These are phyloP conservation scores for Astragalus membranaceus DNA, from an alignment of 306 rosid species.

Conservation along the genomic window DNA sequence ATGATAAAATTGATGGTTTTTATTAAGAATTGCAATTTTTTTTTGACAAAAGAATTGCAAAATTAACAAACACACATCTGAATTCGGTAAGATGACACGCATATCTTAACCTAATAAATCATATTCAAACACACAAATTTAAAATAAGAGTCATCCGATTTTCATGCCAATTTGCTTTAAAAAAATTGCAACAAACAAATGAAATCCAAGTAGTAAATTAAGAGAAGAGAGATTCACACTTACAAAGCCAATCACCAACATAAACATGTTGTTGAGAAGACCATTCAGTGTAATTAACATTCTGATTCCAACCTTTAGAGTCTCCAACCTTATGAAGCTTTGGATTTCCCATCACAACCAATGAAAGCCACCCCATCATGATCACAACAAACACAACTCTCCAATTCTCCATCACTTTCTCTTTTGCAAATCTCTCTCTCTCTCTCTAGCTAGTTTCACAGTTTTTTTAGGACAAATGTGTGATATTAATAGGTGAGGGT, in stretches of 20 bases:
- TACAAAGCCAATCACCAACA: constrained; percentile 84
- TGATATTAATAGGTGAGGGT: neutral
- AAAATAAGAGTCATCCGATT: neutral
- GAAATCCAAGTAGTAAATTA: neutral
- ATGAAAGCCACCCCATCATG: neutral
- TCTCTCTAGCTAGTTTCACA: neutral
- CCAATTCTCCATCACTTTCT: neutral
- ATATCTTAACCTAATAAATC: too few species aligned
- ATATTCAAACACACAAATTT: neutral
- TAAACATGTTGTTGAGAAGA: constrained; percentile 31
- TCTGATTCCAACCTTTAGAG: constrained; percentile 40
- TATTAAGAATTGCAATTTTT: too few species aligned
- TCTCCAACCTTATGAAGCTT: constrained; percentile 63
- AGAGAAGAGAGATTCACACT: neutral
- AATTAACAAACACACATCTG: too few species aligned
- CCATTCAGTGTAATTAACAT: constrained; percentile 66
- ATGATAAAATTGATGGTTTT: too few species aligned
- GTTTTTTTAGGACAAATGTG: neutral
- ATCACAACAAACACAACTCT: neutral
- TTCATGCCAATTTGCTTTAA: too few species aligned
- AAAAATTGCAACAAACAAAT: too few species aligned
- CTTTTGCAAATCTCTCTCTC: neutral
- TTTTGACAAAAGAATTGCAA: too few species aligned
- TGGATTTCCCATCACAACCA: constrained; percentile 6
- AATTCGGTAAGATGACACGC: too few species aligned